These are phyloP conservation scores for Naganishia vaughanmartiniae DNA, from an alignment of 768 basidiomycete species.

Conservation along the genomic window DNA sequence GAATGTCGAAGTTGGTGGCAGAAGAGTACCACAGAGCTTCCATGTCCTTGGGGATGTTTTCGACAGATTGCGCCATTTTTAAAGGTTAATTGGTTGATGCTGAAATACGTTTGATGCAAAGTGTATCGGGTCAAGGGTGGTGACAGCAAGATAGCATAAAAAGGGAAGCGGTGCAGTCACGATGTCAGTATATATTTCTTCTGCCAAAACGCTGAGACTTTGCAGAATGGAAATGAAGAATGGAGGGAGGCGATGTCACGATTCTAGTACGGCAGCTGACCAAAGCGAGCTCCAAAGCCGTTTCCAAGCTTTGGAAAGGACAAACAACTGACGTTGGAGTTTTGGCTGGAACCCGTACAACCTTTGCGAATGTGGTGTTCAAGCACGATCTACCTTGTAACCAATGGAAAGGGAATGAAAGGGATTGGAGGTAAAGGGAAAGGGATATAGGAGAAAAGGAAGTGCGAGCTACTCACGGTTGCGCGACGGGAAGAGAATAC, in stretches of 20 bases:
- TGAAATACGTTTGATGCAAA: background rate
- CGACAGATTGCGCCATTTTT: slow-evolving; percentile 9
- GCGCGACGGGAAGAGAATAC: background rate
- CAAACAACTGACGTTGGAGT: background rate
- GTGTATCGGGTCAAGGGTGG: background rate
- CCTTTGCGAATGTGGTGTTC: background rate
- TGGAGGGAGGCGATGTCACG: background rate
- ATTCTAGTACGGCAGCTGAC: background rate
- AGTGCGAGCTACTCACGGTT: background rate
- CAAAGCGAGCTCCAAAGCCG: background rate
- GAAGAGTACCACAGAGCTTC: slow-evolving; percentile 27
- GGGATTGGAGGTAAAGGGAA: background rate
- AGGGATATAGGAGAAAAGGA: background rate
- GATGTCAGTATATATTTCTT: background rate
- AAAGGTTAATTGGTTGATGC: background rate
- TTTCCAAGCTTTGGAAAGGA: no score
- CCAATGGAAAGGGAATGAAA: slow-evolving; percentile 3
- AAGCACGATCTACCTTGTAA: background rate
- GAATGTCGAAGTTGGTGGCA: slow-evolving; percentile 66
- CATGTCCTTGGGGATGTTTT: slow-evolving; percentile 31
- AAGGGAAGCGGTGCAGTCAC: background rate
- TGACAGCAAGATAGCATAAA: background rate
- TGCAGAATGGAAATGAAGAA: background rate
- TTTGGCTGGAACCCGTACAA: background rate
- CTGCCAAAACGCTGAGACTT: background rate